Base-by-base conservation (phyloP, 1,284 basidiomycete genomes). In the Flammula alnicola region DNA sequence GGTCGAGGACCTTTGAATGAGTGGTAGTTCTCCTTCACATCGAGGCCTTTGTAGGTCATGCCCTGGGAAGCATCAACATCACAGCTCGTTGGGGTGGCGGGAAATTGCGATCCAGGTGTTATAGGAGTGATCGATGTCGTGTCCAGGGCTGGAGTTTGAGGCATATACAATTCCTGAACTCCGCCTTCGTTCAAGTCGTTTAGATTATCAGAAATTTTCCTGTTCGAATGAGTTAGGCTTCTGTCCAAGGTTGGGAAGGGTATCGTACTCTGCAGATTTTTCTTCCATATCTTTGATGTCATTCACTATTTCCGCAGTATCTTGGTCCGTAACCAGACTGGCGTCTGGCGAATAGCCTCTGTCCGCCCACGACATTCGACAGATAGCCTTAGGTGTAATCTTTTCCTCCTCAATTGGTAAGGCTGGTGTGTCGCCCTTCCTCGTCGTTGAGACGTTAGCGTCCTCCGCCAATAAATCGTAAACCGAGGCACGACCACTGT, bases 101-200 rank as follows among this genome's bases (percentile, higher is more conserved):
- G 74, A 57, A 76, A 76, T 12, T 70, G 53, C 5, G 72, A 75
- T 31, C 69, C 75, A 33, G 78, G 70, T 2, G 79, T 82, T 54
- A 70, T 73, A 3, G 79, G 78, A 0, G 77, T 79, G 26, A 77
- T 64, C 14, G 79, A 75, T 16, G 79, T 80, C 49, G 69, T 61
- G 6, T 68, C 75, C 26, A 79, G 69, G 14, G 69, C 73, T 12
- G 80, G 78, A 7, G 76, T 81, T 9, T 66, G 68, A 6, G 74
- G 72, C 35, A 76, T 62, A 47, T 71, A 73, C 11, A 75, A 41
- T 37, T 77, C 76, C 46, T 56, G 59, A 30, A 4, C 39, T 31
- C 49, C 51, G n/a, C 16, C 17, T 6, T 52, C 44, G n/a, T 26
- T 5, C 19, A 33, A 12, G 19, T 45, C 37, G 16, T 30, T 40